phyloP scores from a whole-genome alignment of 2,329 filamentous ascomycete species.

The Trichoderma aggressivum region DNA sequence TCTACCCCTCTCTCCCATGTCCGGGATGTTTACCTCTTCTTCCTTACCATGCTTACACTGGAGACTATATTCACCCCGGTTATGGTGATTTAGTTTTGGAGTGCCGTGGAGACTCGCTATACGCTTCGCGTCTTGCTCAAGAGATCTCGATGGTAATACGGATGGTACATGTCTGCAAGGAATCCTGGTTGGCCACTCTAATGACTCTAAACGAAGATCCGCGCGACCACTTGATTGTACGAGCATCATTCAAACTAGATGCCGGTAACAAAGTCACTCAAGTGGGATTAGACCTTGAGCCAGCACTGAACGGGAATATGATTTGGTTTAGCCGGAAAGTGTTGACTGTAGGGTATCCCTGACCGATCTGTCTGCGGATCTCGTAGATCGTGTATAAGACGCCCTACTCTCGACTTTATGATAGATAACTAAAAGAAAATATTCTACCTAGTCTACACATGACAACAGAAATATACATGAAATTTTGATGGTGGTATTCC shows the following conservation, averaged over 20 bases:
- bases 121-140: neutral
- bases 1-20: neutral
- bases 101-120: neutral
- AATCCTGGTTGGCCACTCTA: neutral
- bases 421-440: neutral
- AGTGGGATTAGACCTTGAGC: neutral
- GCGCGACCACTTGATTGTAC: neutral
- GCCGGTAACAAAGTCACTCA: neutral
- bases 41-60: neutral
- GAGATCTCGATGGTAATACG: neutral
- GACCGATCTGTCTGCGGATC: neutral
- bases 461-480: neutral
- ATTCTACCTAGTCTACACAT: neutral
- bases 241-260: neutral
- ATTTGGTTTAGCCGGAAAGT: neutral
- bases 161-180: neutral
- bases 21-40: neutral
- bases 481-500: neutral
- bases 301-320: neutral
- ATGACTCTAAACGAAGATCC: neutral
- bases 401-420: neutral
- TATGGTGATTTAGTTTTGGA: neutral
- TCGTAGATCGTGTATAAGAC: neutral
- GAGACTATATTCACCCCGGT: neutral
- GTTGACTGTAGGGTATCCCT: neutral